phyloP scores from a whole-genome alignment of 1,139 yeast genomes.

The Arxiozyma slooffiae region DNA sequence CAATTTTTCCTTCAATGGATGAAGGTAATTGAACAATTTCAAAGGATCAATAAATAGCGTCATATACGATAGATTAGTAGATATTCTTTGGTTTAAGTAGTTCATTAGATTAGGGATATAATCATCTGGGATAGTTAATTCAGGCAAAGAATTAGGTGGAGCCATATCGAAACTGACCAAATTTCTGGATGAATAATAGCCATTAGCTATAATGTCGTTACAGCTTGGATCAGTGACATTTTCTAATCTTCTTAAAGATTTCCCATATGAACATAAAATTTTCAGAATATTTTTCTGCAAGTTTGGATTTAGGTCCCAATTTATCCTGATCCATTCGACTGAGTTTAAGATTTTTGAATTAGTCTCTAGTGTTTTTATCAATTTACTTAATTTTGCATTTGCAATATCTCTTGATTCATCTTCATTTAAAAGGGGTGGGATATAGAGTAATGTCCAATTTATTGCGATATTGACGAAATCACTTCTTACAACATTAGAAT shows the following conservation, averaged over 20 bases:
- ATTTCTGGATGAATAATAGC: slow-evolving; percentile 20
- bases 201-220: slow-evolving; percentile 29
- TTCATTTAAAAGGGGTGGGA: slow-evolving; percentile 27
- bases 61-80: slow-evolving; percentile 26
- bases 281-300: slow-evolving; percentile 28
- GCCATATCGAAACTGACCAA: slow-evolving; percentile 34
- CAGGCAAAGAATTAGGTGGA: slow-evolving; percentile 34
- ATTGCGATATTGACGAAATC: slow-evolving; percentile 29
- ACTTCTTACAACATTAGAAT: slow-evolving; percentile 31
- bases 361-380: slow-evolving; percentile 25
- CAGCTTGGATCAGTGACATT: slow-evolving; percentile 34
- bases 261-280: slow-evolving; percentile 24
- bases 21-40: slow-evolving; percentile 29
- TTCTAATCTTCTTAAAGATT: slow-evolving; percentile 30
- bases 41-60: slow-evolving; percentile 34
- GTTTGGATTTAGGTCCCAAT: slow-evolving; percentile 34
- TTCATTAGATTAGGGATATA: slow-evolving; percentile 27
- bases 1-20: slow-evolving; percentile 26
- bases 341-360: slow-evolving; percentile 20
- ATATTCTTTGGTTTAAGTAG: slow-evolving; percentile 26
- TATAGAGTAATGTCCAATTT: slow-evolving; percentile 28
- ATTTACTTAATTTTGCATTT: slow-evolving; percentile 20
- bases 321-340: slow-evolving; percentile 34
- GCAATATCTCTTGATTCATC: slow-evolving; percentile 26
- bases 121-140: slow-evolving; percentile 22